Conservation (phyloP, 1,284 basidiomycete species). For the Sporisorium reilianum region DNA sequence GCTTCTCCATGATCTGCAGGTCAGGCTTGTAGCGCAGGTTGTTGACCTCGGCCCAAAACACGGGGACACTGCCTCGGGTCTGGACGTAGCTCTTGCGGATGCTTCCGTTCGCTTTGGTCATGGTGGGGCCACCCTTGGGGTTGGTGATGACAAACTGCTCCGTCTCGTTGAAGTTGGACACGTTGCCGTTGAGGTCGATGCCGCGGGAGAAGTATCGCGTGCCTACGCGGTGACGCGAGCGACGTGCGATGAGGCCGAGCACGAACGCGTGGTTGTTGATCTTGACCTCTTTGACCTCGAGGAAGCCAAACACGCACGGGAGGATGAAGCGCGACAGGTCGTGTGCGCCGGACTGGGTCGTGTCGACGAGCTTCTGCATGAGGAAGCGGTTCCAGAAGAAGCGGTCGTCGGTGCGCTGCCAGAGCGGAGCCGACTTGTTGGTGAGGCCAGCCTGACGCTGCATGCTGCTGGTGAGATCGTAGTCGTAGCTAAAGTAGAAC, state of each 20-base stretch:
- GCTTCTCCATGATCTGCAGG: constrained; percentile 92
- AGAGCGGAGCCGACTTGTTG: constrained; percentile 75
- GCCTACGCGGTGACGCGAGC: constrained; percentile 91
- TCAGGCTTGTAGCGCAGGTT: constrained; percentile 97
- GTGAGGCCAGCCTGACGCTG: constrained; percentile 80
- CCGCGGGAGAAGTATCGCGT: constrained; percentile 98
- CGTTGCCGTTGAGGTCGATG: constrained; percentile 78
- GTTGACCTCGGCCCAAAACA: constrained; percentile 98
- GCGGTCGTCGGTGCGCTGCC: constrained; percentile 84
- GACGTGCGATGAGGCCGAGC: constrained; percentile 88
- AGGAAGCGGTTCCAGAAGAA: constrained; percentile 97
- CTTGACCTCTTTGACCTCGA: constrained; percentile 83
- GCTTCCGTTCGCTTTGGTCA: constrained; percentile 72
- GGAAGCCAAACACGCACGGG: constrained; percentile 75
- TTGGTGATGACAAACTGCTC: constrained; percentile 74
- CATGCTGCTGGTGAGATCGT: constrained; percentile 87
- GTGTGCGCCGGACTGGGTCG: constrained; percentile 66
- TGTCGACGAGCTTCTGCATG: constrained; percentile 55
- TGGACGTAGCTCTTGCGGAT: constrained; percentile 82
- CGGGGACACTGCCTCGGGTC: constrained; percentile 90
- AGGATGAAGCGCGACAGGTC: constrained; percentile 86
- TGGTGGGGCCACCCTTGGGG: constrained; percentile 63
- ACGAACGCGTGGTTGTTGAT: constrained; percentile 85
- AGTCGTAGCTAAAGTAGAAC: constrained; percentile 91
- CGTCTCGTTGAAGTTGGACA: constrained; percentile 72